Evolutionary conservation across 441 rosid genomes (phyloP), one percentile per base, ranked within the genome.

Genomic region (Euphorbia celastroides): DNA sequence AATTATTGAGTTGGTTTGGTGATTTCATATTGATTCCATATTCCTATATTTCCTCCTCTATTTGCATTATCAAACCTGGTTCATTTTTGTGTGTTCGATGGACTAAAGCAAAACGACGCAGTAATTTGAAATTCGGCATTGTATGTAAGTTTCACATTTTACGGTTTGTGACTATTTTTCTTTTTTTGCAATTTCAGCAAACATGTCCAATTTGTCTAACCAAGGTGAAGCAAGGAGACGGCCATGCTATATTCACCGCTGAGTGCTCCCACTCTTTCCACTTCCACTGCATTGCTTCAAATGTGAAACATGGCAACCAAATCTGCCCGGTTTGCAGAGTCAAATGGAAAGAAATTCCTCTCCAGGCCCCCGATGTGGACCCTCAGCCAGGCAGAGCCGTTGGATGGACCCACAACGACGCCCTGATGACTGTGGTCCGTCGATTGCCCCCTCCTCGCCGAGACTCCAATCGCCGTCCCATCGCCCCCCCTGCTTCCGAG

Each of bases 191-290:
- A 60, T 77, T 66, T 67, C 87, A 86, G 88, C 93, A 84, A 70
- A 86, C 89, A 58, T 93, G 98, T 75, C 82, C 94, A 2, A 88
- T 90, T 74, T 93, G 98, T 76, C 82, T 93, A 80, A 82, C 82
- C 63, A 88, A 87, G 81, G 86, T 93, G 83, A 90, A 86, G 75
- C 87, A 87, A 82, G 90, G 93, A 62, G 88, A 72, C 2, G 96
- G 96, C 9, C 97, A 86, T 7, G 98, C 97, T 27, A 81, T 93
- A 66, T 93, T 93, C 78, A 93, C 94, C 1, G 96, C 98, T 13
- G 98, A 93, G 70, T 93, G 97, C 68, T 87, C 97, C 0, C 98
- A 93, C 71, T 86, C 97, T 46, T 93, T 93, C 79, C 98, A 93
- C 67, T 93, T 93, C 79, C 87, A 88, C 62, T 93, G 98, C 78